Evolutionary conservation across 2,329 filamentous ascomycete genomes (phyloP).

Genomic region (Ophiostoma sp.): DNA sequence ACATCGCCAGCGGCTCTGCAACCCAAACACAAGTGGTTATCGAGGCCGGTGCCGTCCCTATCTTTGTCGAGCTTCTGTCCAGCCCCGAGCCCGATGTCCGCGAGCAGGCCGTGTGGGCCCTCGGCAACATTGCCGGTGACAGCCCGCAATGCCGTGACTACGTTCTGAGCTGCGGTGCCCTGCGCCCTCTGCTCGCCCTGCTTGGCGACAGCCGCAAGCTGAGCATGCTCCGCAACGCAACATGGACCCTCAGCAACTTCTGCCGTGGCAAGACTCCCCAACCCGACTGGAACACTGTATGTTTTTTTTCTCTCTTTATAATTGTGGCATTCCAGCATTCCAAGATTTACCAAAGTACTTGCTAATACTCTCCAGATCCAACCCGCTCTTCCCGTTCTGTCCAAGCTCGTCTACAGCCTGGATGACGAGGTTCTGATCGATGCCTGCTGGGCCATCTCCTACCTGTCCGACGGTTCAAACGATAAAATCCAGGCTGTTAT

Average conservation of each 20-base stretch:
- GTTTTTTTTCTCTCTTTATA: conserved; percentile 38
- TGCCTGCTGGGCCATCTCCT: conserved; percentile 99
- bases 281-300: conserved; percentile 92
- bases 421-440: conserved; percentile 98
- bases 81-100: conserved; percentile 97
- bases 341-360: neutral
- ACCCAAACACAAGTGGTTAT: conserved; percentile 98
- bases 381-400: conserved; percentile 86
- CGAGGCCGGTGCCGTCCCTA: conserved; percentile 93
- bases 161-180: conserved; percentile 82
- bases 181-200: conserved; percentile 82
- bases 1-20: conserved; percentile 96
- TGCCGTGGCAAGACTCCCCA: conserved; percentile 99
- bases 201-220: conserved; percentile 97
- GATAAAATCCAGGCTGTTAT: conserved; percentile 99
- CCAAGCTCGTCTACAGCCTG: conserved; percentile 96
- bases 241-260: conserved; percentile 99
- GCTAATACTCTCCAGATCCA: conserved; percentile 60
- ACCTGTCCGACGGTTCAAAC: conserved; percentile 94
- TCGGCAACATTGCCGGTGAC: conserved; percentile 98
- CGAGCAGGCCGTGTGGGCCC: conserved; percentile 96
- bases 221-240: conserved; percentile 97
- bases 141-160: conserved; percentile 97
- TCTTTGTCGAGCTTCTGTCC: conserved; percentile 92
- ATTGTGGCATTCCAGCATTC: neutral